Conservation (phyloP, 1,284 basidiomycete genomes). For the Trametes versicolor region DNA sequence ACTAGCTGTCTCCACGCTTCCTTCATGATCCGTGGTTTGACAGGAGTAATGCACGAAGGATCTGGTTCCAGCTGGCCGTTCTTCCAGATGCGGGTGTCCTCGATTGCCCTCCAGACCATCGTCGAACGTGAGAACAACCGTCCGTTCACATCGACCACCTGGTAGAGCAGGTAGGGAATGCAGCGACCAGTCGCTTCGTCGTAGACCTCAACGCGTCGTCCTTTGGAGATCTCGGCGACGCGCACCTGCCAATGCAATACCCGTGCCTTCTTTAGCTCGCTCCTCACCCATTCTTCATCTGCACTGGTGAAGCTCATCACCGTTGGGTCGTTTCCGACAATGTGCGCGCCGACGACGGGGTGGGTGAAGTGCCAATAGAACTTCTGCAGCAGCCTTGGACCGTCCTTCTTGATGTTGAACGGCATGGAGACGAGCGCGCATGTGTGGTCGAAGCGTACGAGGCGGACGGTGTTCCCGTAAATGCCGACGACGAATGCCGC, state of each 20-base stretch:
- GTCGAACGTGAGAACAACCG: slow-evolving; percentile 29
- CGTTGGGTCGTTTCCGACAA: slow-evolving; percentile 23
- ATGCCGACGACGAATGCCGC: slow-evolving; percentile 26
- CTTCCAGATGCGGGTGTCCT: slow-evolving; percentile 19
- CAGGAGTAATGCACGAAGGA: background rate
- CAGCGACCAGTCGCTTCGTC: slow-evolving; percentile 18
- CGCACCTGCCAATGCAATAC: slow-evolving; percentile 4
- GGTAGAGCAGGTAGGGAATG: slow-evolving; percentile 15
- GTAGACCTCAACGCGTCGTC: slow-evolving; percentile 18
- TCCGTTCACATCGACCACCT: slow-evolving; percentile 23
- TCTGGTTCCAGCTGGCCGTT: slow-evolving; percentile 13
- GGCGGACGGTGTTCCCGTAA: slow-evolving; percentile 20
- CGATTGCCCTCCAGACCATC: slow-evolving; percentile 21
- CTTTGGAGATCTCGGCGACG: slow-evolving; percentile 9
- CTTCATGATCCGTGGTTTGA: slow-evolving; percentile 25
- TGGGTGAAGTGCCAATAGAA: slow-evolving; percentile 27
- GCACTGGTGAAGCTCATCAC: background rate
- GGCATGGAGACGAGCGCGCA: slow-evolving; percentile 15
- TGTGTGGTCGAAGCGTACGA: slow-evolving; percentile 28
- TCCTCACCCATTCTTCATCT: slow-evolving; percentile 14
- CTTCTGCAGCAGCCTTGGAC: slow-evolving; percentile 6
- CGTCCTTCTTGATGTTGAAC: background rate
- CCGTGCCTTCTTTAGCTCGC: slow-evolving; percentile 3
- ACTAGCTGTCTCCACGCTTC: slow-evolving; percentile 30
- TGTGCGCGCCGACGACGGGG: slow-evolving; percentile 11